Evolutionary conservation across 805 yeast species (phyloP).

Genomic region (Yarrowia divulgata): DNA sequence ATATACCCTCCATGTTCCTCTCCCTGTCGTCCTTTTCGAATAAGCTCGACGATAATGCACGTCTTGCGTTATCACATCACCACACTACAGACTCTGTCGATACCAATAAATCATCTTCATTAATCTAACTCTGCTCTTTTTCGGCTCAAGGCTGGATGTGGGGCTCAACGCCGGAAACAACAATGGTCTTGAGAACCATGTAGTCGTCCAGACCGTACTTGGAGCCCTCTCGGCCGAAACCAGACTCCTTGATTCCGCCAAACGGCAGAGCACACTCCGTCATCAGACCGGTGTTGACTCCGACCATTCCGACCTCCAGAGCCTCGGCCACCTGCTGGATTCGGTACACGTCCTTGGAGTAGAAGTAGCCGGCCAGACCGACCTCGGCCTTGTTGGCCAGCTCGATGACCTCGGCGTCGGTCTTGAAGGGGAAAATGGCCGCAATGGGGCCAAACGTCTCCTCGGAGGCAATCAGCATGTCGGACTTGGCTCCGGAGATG

Average conservation of each 20-base stretch:
- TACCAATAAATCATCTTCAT: slow-evolving; percentile 23
- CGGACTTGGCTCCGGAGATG: slow-evolving; percentile 62
- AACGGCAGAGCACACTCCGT: slow-evolving; percentile 60
- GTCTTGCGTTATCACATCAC: not conserved
- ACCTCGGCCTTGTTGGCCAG: slow-evolving; percentile 72
- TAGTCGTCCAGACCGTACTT: slow-evolving; percentile 79
- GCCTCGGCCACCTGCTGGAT: slow-evolving; percentile 69
- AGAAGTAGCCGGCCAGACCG: slow-evolving; percentile 82
- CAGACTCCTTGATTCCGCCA: slow-evolving; percentile 81
- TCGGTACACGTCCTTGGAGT: slow-evolving; percentile 61
- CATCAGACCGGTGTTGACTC: slow-evolving; percentile 76
- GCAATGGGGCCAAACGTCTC: slow-evolving; percentile 87
- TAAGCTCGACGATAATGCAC: slow-evolving; percentile 14
- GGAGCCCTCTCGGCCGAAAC: slow-evolving; percentile 83
- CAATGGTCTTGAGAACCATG: slow-evolving; percentile 68
- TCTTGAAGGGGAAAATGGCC: slow-evolving; percentile 67
- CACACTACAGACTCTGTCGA: not conserved
- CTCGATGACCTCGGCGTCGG: slow-evolving; percentile 68
- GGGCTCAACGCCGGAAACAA: slow-evolving; percentile 46
- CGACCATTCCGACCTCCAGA: slow-evolving; percentile 81
- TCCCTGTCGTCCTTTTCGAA: not conserved
- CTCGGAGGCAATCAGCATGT: slow-evolving; percentile 66
- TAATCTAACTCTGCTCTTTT: slow-evolving; percentile 2
- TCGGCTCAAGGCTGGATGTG: slow-evolving; percentile 25
- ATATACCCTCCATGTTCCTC: too few relatives aligned